Evolutionary conservation across 495 filamentous ascomycete species (phyloP).

Genomic region (Margaritispora aquatica): DNA sequence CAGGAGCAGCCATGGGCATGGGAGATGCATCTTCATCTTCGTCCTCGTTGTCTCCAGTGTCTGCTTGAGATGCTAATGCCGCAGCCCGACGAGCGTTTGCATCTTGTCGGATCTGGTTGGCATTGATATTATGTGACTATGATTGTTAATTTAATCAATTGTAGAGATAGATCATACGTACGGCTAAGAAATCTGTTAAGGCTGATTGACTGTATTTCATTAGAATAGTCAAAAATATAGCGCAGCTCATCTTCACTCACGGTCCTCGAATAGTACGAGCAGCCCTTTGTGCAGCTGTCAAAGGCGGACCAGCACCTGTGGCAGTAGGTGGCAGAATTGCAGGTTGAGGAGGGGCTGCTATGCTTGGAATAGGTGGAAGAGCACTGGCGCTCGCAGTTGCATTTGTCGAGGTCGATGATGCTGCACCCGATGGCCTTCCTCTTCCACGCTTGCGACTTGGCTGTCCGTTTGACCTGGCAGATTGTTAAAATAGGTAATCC

Average conservation of each 20-base stretch:
- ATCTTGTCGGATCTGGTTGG: conserved; percentile 64
- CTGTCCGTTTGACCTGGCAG: neutral
- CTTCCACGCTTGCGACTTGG: neutral
- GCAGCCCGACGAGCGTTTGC: conserved; percentile 45
- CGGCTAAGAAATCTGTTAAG: conserved; percentile 74
- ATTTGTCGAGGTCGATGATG: too few species aligned
- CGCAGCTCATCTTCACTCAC: conserved; percentile 32
- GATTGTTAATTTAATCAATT: neutral
- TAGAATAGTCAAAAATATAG: neutral
- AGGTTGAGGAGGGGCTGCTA: neutral
- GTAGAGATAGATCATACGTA: conserved; percentile 31
- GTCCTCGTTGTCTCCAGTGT: conserved; percentile 4
- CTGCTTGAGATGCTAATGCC: conserved; percentile 27
- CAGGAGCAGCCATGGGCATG: conserved; percentile 26
- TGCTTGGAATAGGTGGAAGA: neutral
- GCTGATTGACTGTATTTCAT: conserved; percentile 59
- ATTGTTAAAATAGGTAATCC: neutral
- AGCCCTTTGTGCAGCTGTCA: conserved; percentile 4
- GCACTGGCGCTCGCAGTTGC: neutral
- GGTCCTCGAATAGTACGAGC: conserved; percentile 55
- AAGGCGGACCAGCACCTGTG: neutral
- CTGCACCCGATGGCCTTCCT: neutral
- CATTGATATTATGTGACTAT: conserved; percentile 86
- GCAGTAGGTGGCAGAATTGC: conserved; percentile 11
- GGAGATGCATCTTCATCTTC: conserved; percentile 25